Base-by-base conservation (phyloP, 2,329 filamentous ascomycete genomes). In the Sclerotinia nivalis region DNA sequence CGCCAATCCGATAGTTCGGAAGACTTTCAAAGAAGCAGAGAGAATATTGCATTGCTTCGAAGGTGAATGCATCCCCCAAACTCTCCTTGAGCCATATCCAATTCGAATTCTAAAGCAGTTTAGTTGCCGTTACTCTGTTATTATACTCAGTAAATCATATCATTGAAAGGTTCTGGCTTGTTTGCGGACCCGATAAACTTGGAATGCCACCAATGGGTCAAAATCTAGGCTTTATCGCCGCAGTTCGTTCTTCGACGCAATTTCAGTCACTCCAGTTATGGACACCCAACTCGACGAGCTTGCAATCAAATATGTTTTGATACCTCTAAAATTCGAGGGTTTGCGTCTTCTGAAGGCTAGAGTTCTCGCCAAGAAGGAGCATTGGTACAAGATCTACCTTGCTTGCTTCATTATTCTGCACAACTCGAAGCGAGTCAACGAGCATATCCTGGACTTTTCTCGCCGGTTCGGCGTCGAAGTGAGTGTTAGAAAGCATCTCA, bases 361-460 rank as follows among this genome's bases (percentile, higher is more conserved):
- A 58, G 28, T 64, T 55, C 20, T 52, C 28, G 68, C 47, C 12
- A 40, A 65, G 28, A 65, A 55, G 58, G 59, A 69, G 50, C 28
- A 69, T 45, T 69, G 68, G 68, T 49, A 52, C 25, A 59, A 69
- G 37, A 69, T 69, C 12, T 65, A 65, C 54, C 68, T 69, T 56
- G 50, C 68, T 31, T 37, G n/a, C 25, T 69, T 69, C 50, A 65
- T 69, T 49, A 64, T 65, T n/a, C 50, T 28, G 50, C 34, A 31
- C 31, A 31, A 31, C 31, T 31, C 31, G 31, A 4, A 31, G 31
- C 31, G 31, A 31, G 31, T 31, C 31, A 31, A 31, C 31, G 31
- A 31, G 31, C 31, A 31, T 31, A 31, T 31, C 31, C 31, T 31
- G 31, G 31, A 31, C 2, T 31, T 31, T 31, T 31, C 31, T 31